These are phyloP conservation scores for Protomyces macrosporus DNA, from an alignment of 1,139 yeast species.

Conservation along the genomic window DNA sequence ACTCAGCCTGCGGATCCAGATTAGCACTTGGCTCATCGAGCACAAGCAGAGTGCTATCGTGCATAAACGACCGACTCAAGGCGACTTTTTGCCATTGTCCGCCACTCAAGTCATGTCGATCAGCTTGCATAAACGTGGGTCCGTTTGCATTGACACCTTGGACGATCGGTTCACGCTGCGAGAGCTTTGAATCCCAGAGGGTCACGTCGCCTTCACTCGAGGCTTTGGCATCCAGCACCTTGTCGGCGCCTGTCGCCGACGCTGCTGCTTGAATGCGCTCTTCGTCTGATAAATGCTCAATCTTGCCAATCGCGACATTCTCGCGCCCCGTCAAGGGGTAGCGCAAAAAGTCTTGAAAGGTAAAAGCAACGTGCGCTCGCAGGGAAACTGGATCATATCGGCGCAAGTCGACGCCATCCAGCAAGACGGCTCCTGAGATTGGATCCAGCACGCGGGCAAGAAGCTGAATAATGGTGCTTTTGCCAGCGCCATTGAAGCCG, in stretches of 20 bases:
- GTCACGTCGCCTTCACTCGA: background rate
- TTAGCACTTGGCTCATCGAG: slow-evolving; percentile 98
- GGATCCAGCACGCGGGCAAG: slow-evolving; percentile 12
- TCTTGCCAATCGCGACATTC: slow-evolving; percentile 16
- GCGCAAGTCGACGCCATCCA: slow-evolving; percentile 10
- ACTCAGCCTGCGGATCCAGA: slow-evolving; percentile 90
- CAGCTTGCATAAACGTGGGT: background rate
- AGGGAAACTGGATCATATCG: slow-evolving; percentile 3
- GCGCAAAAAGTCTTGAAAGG: slow-evolving; percentile 13
- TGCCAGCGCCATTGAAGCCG: slow-evolving; percentile 21
- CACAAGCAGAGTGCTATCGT: slow-evolving; percentile 47
- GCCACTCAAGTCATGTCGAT: slow-evolving; percentile 11
- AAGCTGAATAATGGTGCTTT: slow-evolving; percentile 7
- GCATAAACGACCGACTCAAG: slow-evolving; percentile 16
- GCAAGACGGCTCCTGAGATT: background rate
- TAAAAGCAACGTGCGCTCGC: slow-evolving; percentile 6
- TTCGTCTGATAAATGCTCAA: background rate
- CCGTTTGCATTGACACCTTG: background rate
- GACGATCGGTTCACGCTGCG: background rate
- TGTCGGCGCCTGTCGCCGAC: slow-evolving; percentile 7
- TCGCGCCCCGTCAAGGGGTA: slow-evolving; percentile 18
- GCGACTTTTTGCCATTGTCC: slow-evolving; percentile 25
- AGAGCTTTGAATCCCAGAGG: slow-evolving; percentile 4
- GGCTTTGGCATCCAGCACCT: background rate
- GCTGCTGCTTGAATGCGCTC: slow-evolving; percentile 1